Evolutionary conservation across 345 rosid species (phyloP).

Genomic region (Populus tremula): DNA sequence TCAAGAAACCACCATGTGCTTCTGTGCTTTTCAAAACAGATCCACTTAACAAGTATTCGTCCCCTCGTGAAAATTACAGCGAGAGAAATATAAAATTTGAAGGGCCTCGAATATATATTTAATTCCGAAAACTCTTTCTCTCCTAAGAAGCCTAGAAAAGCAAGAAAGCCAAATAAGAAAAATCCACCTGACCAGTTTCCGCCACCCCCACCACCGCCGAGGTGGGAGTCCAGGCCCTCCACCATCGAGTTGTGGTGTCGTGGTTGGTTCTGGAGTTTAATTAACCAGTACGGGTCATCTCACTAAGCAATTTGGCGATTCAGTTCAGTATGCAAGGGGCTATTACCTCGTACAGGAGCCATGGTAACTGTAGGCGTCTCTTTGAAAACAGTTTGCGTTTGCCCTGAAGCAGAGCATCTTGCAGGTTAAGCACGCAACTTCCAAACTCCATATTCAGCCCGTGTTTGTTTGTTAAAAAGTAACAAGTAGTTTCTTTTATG

Average conservation of each 20-base stretch:
- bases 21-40: neutral
- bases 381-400: constrained; percentile 73
- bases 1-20: too few relatives aligned
- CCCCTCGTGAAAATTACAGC: neutral
- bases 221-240: constrained; percentile 85
- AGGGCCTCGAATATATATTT: neutral
- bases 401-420: constrained; percentile 65
- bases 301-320: neutral
- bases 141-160: constrained; percentile 73
- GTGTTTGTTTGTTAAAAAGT: too few relatives aligned
- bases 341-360: constrained; percentile 78
- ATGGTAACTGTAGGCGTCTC: constrained; percentile 81
- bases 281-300: neutral
- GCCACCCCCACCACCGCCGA: constrained; percentile 87
- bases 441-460: neutral
- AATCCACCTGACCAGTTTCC: constrained; percentile 91
- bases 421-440: constrained; percentile 19
- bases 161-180: constrained; percentile 84
- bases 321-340: neutral
- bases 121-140: constrained; percentile 40
- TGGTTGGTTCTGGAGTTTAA: constrained; percentile 23
- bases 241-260: constrained; percentile 65
- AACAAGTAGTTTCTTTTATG: too few relatives aligned
- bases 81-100: neutral
- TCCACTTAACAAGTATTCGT: neutral